Percentiles rank a stretch among this genome's conserved stretches.
Evolutionary conservation across 768 basidiomycete genomes (phyloP).

Genomic region (Leucocoprinus sp.): DNA sequence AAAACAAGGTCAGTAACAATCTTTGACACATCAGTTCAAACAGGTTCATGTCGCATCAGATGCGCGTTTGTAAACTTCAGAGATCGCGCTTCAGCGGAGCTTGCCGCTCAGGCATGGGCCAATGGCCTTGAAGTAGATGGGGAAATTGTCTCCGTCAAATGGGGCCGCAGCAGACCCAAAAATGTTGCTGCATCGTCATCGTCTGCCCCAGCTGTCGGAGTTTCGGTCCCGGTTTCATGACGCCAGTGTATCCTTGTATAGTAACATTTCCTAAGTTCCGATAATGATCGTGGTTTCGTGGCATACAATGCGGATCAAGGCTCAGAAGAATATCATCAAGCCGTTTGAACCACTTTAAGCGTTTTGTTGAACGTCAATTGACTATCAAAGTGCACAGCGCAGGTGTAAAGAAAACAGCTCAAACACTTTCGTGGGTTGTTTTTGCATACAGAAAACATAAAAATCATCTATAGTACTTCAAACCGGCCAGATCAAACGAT

Average conservation of each 20-base stretch:
- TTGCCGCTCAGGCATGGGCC: conserved; percentile 84
- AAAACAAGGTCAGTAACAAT: conserved; percentile 56
- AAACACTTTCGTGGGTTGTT: too few species aligned
- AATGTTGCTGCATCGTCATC: conserved; percentile 22
- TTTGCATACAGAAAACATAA: too few species aligned
- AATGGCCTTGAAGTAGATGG: conserved; percentile 83
- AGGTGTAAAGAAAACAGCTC: too few species aligned
- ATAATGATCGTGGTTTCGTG: too few species aligned
- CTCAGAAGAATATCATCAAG: too few species aligned
- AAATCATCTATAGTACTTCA: too few species aligned
- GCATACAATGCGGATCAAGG: too few species aligned
- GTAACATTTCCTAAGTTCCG: not conserved
- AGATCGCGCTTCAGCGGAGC: conserved; percentile 74
- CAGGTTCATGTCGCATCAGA: conserved; percentile 26
- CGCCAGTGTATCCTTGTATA: not conserved
- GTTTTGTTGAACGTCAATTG: too few species aligned
- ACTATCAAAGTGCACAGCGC: too few species aligned
- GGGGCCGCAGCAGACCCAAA: conserved; percentile 70
- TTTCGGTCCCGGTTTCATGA: conserved; percentile 17
- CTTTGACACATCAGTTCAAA: not conserved
- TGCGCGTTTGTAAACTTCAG: conserved; percentile 97
- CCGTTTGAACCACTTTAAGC: too few species aligned
- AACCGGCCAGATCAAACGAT: conserved; percentile 17
- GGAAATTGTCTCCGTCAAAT: conserved; percentile 66
- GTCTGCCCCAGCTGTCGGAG: conserved; percentile 14